Evolutionary conservation across 176 grass and related monocot species (phyloP).

Genomic region (Oryza nivara): DNA sequence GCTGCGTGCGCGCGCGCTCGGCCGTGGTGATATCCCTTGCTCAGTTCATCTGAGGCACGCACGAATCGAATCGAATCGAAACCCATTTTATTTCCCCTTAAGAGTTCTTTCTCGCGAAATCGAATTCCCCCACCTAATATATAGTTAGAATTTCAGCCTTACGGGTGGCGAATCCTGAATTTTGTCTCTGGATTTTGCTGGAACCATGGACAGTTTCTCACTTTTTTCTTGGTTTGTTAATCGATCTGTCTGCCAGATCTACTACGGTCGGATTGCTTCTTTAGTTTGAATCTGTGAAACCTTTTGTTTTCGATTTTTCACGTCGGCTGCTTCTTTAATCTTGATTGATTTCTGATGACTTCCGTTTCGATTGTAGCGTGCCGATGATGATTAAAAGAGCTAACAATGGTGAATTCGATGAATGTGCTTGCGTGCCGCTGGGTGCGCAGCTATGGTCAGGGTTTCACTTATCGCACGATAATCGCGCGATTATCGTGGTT

Average conservation of each 20-base stretch:
- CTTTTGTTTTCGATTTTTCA: not conserved
- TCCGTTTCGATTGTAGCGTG: not conserved
- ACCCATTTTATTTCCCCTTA: no score
- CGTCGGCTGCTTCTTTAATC: not conserved
- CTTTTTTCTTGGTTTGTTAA: not conserved
- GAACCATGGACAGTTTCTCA: no score
- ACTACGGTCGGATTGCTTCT: not conserved
- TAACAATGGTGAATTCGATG: slow-evolving; percentile 22
- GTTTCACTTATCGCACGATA: no score
- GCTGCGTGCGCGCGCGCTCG: not conserved
- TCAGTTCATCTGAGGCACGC: slow-evolving; percentile 24
- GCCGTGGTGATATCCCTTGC: slow-evolving; percentile 32
- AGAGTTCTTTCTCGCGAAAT: not conserved
- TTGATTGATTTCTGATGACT: not conserved
- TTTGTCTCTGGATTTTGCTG: not conserved
- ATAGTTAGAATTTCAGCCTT: not conserved
- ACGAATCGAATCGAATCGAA: not conserved
- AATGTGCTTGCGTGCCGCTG: not conserved
- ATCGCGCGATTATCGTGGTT: no score
- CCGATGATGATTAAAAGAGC: slow-evolving; percentile 7
- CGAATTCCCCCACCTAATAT: not conserved
- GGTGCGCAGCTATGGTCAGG: not conserved
- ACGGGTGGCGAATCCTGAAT: not conserved
- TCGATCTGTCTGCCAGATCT: no score
- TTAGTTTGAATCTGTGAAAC: not conserved